Evolutionary conservation across 305 asterid species (phyloP).

Genomic region (Solanum hybrid): DNA sequence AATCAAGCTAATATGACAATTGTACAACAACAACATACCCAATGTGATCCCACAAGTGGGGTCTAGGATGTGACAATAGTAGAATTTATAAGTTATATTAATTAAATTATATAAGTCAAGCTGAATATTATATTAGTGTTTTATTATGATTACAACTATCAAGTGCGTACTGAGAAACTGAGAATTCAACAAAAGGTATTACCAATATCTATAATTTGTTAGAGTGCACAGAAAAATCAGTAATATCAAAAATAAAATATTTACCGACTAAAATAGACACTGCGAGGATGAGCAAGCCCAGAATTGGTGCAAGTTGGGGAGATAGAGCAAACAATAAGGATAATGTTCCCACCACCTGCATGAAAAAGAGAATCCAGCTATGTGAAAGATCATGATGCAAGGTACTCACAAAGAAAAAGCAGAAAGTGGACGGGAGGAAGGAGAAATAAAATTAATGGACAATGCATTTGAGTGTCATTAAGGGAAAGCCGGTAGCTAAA

Average conservation of each 20-base stretch:
- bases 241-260: slow-evolving; percentile 13
- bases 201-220: not conserved
- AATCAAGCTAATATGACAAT: not conserved
- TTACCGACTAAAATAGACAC: slow-evolving; percentile 82
- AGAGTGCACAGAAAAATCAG: not conserved
- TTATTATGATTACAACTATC: not conserved
- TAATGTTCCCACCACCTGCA: slow-evolving; percentile 85
- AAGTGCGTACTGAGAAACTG: not conserved
- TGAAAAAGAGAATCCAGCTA: slow-evolving; percentile 3
- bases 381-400: slow-evolving; percentile 9
- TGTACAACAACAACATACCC: not conserved
- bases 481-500: not conserved
- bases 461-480: not conserved
- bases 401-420: not conserved
- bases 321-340: slow-evolving; percentile 75
- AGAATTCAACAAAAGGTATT: not conserved
- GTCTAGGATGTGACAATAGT: not conserved
- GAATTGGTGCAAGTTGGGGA: slow-evolving; percentile 83
- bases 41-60: not conserved
- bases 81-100: not conserved
- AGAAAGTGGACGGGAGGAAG: not conserved
- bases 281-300: slow-evolving; percentile 70
- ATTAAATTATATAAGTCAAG: not conserved
- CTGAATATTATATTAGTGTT: not conserved
- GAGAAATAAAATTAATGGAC: slow-evolving; percentile 4